Base-by-base conservation (phyloP, 2,329 filamentous ascomycete species). In the Fusarium bactridioides region DNA sequence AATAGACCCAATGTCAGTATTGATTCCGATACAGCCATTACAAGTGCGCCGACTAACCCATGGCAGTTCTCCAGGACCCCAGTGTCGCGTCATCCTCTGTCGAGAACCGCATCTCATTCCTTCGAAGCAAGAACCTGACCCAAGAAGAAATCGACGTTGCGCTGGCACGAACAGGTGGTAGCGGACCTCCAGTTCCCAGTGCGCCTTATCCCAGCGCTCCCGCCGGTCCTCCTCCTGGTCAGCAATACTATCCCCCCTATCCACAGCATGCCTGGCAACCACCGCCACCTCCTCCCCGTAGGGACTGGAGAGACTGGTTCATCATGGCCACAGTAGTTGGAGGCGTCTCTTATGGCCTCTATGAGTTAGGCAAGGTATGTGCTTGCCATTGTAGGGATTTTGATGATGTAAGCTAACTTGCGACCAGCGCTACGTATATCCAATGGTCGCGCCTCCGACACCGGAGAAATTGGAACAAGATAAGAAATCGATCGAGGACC, bases 231-330 rank as follows among this genome's bases (percentile, higher is more conserved):
- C 78, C 83, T 76, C 86, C 83, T 78, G 78, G 83, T 73, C 86
- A 82, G 69, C 84, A 79, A 67, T 83, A 84, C 79, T 86, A 82
- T 73, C 86, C 83, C 69, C 83, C 83, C 41, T 87, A 87, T 61
- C 82, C 85, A 55, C 86, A 86, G 67, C 83, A 87, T 65, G 84
- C 86, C 74, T 91, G 89, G 89, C 89, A 89, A 77, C 85, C 85
- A 35, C 84, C 88, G 7, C 87, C 87, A 3, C 85, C 88, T 61
- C 83, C 90, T 5, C 94, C 94, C 7, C 91, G 90, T 79, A 88
- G 96, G 78, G 96, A 99, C 83, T 99, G 96, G 96, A 89, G 97
- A 69, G 96, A 99, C 80, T 98, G 94, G 93, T 99, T 99, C 83
- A 98, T 99, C 82, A 97, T 98, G 94, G 96, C 96, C 12, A 99